A percentile compares a stretch with the other conserved stretches of the same genome.
phyloP scores from a whole-genome alignment of 225 moss, liverwort and hornwort genomes.

The Ulota crispa region DNA sequence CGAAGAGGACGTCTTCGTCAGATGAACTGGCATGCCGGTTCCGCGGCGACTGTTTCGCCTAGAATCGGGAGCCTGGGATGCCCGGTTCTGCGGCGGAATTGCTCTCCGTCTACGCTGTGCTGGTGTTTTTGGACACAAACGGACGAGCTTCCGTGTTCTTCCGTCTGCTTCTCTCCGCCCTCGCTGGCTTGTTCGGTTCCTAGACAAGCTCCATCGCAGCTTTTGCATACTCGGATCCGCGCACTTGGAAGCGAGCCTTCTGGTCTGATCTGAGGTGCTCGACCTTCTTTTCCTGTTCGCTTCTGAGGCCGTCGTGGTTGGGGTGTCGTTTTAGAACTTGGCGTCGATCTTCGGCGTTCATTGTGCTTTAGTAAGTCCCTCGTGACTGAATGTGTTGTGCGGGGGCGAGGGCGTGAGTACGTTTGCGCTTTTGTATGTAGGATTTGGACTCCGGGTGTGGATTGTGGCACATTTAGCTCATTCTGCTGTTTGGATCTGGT shows the following conservation, averaged over 20 bases:
- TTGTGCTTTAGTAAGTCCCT: slow-evolving; percentile 13
- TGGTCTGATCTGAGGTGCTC: background rate
- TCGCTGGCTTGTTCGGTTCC: slow-evolving; percentile 1
- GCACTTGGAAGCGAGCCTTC: background rate
- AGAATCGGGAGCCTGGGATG: background rate
- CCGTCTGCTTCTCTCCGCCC: background rate
- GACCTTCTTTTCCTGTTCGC: background rate
- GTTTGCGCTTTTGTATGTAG: background rate
- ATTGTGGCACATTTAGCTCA: slow-evolving; percentile 17
- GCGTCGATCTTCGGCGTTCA: slow-evolving; percentile 23
- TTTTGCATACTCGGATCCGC: slow-evolving; percentile 23
- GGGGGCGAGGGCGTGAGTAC: background rate
- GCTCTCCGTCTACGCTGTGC: background rate
- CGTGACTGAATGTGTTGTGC: background rate
- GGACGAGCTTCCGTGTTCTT: background rate
- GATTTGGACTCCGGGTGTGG: background rate
- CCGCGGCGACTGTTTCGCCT: background rate
- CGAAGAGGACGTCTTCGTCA: background rate
- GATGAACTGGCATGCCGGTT: background rate
- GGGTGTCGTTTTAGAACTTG: background rate
- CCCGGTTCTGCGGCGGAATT: background rate
- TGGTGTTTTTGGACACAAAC: slow-evolving; percentile 17
- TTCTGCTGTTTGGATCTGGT: slow-evolving; percentile 33
- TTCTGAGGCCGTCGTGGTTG: background rate
- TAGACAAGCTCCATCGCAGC: background rate